Evolutionary conservation across 805 yeast genomes (phyloP).

Genomic region (Myxozyma vanderwaltii): DNA sequence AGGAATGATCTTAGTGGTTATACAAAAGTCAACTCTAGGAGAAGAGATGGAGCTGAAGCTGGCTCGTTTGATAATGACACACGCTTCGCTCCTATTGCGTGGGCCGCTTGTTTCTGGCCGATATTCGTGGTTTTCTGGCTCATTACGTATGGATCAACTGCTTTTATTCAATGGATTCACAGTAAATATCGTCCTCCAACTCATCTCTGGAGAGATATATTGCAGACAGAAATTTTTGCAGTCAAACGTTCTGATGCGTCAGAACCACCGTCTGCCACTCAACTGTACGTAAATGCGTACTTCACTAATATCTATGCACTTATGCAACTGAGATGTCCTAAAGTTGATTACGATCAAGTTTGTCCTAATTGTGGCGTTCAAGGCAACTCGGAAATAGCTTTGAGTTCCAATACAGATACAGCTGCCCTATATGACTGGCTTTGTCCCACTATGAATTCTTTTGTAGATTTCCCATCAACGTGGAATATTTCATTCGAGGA

Average conservation of each 20-base stretch:
- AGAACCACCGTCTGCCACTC: no score
- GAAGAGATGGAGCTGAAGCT: neutral
- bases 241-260: neutral
- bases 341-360: neutral
- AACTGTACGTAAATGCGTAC: no score
- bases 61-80: neutral
- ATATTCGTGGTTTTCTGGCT: neutral
- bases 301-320: neutral
- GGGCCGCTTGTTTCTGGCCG: conserved; percentile 12
- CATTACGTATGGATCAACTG: neutral
- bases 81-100: neutral
- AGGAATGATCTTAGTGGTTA: neutral
- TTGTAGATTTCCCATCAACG: neutral
- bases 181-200: neutral
- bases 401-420: neutral
- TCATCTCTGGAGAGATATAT: neutral
- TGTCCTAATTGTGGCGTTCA: conserved; percentile 8
- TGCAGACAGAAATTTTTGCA: neutral
- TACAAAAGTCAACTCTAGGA: neutral
- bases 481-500: neutral
- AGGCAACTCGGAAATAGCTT: neutral
- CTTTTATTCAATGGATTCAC: neutral
- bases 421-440: no score
- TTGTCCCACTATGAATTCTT: no score
- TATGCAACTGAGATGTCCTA: conserved; percentile 3